Percentiles rank a stretch among this genome's conserved stretches.
Evolutionary conservation across 2,329 filamentous ascomycete species (phyloP).

Genomic region (Fusarium nygamai): DNA sequence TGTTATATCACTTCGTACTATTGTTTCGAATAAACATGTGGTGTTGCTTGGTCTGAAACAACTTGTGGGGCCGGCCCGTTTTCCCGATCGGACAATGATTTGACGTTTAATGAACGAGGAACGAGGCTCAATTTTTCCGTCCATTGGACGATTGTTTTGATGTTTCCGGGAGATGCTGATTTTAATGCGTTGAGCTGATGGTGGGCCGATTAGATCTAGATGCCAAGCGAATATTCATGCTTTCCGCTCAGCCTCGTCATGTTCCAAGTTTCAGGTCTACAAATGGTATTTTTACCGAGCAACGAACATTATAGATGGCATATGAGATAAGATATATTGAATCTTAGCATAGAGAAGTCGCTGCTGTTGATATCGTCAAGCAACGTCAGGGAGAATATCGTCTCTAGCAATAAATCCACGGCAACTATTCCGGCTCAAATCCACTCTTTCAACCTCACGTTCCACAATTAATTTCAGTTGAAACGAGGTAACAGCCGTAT

Average conservation of each 20-base stretch:
- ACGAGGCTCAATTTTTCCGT: conserved; percentile 35
- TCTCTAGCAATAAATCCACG: not conserved
- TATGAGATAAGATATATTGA: not conserved
- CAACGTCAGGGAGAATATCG: not conserved
- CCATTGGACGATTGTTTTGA: conserved; percentile 22
- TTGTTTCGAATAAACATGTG: conserved; percentile 3
- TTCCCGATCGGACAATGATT: conserved; percentile 22
- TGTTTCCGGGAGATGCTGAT: conserved; percentile 11
- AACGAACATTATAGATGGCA: not conserved
- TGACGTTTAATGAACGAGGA: conserved; percentile 32
- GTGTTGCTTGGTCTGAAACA: conserved; percentile 38
- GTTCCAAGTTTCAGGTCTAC: not conserved
- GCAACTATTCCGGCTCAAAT: not conserved
- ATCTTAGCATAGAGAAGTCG: not conserved
- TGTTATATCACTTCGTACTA: conserved; percentile 14
- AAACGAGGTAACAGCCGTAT: not conserved
- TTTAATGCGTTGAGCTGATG: conserved; percentile 5
- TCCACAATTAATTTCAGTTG: conserved; percentile 15
- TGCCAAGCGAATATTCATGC: conserved; percentile 10
- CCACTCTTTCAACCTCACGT: not conserved
- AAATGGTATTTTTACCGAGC: not conserved
- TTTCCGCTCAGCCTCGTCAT: not conserved
- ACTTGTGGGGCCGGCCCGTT: conserved; percentile 12
- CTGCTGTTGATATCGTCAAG: too few species aligned
- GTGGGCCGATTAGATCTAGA: conserved; percentile 1